These are phyloP conservation scores for Plasmodium reichenowi DNA, from an alignment of 169 alveolate species.

Conservation along the genomic window DNA sequence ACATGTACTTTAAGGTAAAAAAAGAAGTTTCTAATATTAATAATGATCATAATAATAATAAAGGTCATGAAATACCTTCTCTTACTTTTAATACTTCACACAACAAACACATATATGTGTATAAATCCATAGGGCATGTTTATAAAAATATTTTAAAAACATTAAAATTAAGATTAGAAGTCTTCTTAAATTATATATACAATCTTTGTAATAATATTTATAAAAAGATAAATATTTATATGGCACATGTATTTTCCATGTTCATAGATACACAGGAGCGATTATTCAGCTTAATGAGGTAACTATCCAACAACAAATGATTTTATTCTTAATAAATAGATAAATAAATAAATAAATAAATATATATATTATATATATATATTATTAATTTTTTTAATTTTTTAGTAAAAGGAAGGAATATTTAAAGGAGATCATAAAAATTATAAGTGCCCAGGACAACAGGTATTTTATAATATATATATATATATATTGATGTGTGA, in stretches of 20 bases:
- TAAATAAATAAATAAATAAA: too few species aligned
- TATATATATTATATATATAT: too few species aligned
- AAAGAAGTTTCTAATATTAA: neutral
- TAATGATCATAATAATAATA: neutral
- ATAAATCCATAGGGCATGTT: conserved; percentile 1
- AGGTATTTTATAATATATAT: conserved; percentile 1
- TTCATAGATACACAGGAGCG: neutral
- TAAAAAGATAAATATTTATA: neutral
- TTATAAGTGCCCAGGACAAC: neutral
- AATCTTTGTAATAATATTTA: neutral
- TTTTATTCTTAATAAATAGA: too few species aligned
- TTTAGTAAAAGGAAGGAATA: conserved; percentile 9
- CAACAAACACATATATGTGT: neutral
- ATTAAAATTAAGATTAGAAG: conserved; percentile 21
- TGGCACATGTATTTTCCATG: neutral
- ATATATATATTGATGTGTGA: neutral
- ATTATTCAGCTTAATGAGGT: too few species aligned
- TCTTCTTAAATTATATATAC: conserved; percentile 16
- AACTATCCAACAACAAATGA: too few species aligned
- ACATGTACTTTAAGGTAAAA: neutral
- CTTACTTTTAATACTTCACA: too few species aligned
- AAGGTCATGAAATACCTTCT: neutral
- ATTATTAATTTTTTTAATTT: too few species aligned
- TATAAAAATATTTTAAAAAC: neutral
- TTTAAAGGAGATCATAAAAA: neutral